Percentiles rank a stretch among this genome's conserved stretches.
phyloP scores from a whole-genome alignment of 2,329 filamentous ascomycete species.

The Claviceps sorghi region DNA sequence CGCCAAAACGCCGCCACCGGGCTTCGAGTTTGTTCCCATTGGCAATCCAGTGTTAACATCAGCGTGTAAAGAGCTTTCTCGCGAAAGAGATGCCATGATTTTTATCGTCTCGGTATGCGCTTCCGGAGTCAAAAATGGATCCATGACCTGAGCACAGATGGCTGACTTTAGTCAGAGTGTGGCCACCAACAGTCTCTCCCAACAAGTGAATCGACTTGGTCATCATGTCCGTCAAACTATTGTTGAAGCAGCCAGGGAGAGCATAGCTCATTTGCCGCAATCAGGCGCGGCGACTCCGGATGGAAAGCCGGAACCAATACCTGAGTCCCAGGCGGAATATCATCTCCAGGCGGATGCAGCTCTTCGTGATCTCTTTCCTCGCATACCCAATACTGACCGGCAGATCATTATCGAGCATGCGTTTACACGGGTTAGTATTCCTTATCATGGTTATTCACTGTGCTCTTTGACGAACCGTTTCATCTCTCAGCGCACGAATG shows the following conservation, averaged over 20 bases:
- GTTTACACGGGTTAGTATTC: constrained; percentile 41
- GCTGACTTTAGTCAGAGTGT: constrained; percentile 5
- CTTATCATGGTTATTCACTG: background rate
- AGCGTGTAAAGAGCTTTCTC: constrained; percentile 49
- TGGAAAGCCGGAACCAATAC: constrained; percentile 41
- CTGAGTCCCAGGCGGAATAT: constrained; percentile 43
- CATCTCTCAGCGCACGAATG: constrained; percentile 28
- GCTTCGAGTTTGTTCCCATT: constrained; percentile 47
- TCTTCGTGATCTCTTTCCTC: constrained; percentile 48
- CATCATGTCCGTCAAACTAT: constrained; percentile 46
- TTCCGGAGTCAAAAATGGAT: background rate
- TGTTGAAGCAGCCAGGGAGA: constrained; percentile 37
- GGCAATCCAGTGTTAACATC: constrained; percentile 46
- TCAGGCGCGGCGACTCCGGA: constrained; percentile 10
- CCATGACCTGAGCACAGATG: background rate
- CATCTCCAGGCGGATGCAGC: constrained; percentile 47
- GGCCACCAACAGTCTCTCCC: constrained; percentile 26
- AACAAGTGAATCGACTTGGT: constrained; percentile 44
- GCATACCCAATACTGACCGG: constrained; percentile 50
- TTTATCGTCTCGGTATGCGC: constrained; percentile 47
- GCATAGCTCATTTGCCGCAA: constrained; percentile 14
- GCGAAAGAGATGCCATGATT: constrained; percentile 46
- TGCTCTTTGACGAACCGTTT: constrained; percentile 6
- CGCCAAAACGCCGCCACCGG: constrained; percentile 37
- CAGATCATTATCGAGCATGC: constrained; percentile 47